Evolutionary conservation across 768 basidiomycete genomes (phyloP).

Genomic region (Calocybe cyanea): DNA sequence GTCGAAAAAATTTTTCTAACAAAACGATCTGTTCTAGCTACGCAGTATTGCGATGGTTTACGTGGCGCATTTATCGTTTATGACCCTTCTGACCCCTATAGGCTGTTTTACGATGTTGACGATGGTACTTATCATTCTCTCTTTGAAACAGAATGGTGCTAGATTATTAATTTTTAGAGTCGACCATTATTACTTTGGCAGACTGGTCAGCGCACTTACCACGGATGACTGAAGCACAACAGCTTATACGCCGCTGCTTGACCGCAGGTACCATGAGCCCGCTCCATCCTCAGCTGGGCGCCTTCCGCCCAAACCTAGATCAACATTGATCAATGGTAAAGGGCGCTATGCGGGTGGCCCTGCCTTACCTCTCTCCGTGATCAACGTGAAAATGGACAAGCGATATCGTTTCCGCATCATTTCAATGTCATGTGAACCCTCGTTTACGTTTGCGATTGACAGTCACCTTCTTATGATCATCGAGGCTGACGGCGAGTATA

Average conservation of each 20-base stretch:
- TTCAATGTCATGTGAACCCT: too few species aligned
- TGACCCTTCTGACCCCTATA: slow-evolving; percentile 31
- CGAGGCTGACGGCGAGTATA: too few species aligned
- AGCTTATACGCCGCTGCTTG: neutral
- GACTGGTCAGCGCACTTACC: slow-evolving; percentile 34
- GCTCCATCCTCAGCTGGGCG: too few species aligned
- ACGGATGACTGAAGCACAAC: neutral
- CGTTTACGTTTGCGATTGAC: too few species aligned
- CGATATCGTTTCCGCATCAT: too few species aligned
- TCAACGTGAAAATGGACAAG: too few species aligned
- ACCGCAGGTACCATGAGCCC: too few species aligned
- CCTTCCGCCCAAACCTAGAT: too few species aligned
- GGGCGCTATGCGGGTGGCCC: too few species aligned
- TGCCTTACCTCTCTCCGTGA: too few species aligned
- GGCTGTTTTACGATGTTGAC: slow-evolving; percentile 18
- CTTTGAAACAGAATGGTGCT: neutral
- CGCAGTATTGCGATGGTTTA: slow-evolving; percentile 46
- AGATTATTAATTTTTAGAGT: slow-evolving; percentile 21
- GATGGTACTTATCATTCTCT: slow-evolving; percentile 1
- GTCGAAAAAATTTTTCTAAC: slow-evolving; percentile 16
- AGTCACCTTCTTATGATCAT: too few species aligned
- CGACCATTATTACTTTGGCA: slow-evolving; percentile 40
- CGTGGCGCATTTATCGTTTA: slow-evolving; percentile 32
- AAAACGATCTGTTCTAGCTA: slow-evolving; percentile 23
- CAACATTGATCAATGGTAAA: too few species aligned